Conservation (phyloP, 345 rosid genomes). For the Syzygium aromaticum region DNA sequence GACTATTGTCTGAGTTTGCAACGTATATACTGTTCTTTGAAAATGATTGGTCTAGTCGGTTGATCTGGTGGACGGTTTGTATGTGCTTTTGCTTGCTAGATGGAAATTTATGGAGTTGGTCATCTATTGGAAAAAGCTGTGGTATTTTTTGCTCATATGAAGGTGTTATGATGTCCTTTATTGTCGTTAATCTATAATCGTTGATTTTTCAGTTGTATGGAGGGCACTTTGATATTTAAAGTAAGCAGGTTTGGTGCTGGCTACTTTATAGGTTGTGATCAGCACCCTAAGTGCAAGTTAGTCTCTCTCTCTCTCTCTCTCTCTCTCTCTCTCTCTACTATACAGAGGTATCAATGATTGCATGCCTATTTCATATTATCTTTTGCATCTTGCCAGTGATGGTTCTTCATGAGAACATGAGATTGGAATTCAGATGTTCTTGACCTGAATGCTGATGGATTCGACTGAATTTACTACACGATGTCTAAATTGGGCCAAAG, state of each 20-base stretch:
- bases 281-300: constrained; percentile 93
- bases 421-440: background rate
- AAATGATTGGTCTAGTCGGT: background rate
- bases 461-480: background rate
- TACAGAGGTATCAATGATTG: background rate
- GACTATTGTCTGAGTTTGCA: background rate
- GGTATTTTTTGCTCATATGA: background rate
- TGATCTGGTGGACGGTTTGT: background rate
- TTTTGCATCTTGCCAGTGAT: background rate
- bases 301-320: constrained; percentile 9
- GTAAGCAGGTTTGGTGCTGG: constrained; percentile 79
- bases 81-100: background rate
- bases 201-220: constrained; percentile 64
- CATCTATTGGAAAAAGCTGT: background rate
- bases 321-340: background rate
- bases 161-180: background rate
- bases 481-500: background rate
- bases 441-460: background rate
- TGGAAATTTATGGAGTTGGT: background rate
- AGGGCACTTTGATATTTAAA: constrained; percentile 81
- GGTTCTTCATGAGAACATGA: background rate
- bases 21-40: background rate
- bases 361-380: background rate
- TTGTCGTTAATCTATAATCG: background rate
- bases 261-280: constrained; percentile 90